Conservation (phyloP, 1,284 basidiomycete species). For the Porphyrellus sp. region DNA sequence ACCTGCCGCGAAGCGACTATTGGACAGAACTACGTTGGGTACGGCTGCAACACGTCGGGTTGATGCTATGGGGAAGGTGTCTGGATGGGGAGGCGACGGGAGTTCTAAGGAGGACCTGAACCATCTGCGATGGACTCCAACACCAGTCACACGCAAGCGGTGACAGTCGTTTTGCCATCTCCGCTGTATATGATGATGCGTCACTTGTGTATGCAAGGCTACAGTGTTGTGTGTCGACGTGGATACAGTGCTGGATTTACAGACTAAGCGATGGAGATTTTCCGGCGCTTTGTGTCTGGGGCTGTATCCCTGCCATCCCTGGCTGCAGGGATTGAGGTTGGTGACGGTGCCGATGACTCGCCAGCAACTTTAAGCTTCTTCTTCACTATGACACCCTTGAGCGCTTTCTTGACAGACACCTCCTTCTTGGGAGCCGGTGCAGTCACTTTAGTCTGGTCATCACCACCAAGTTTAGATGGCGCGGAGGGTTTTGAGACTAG, state of each 20-base stretch:
- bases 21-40: slow-evolving; percentile 67
- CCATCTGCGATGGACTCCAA: slow-evolving; percentile 77
- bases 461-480: slow-evolving; percentile 19
- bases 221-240: slow-evolving; percentile 11
- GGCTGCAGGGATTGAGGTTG: slow-evolving; percentile 8
- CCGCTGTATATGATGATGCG: neutral
- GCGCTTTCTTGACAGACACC: slow-evolving; percentile 45
- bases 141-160: slow-evolving; percentile 43
- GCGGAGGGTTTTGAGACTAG: slow-evolving; percentile 17
- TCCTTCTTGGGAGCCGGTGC: slow-evolving; percentile 45
- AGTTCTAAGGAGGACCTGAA: slow-evolving; percentile 56
- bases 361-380: slow-evolving; percentile 52
- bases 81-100: slow-evolving; percentile 54
- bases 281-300: slow-evolving; percentile 54
- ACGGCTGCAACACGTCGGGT: slow-evolving; percentile 60
- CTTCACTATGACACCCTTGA: slow-evolving; percentile 79
- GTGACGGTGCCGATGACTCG: slow-evolving; percentile 21
- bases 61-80: slow-evolving; percentile 62
- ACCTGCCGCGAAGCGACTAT: slow-evolving; percentile 72
- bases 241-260: slow-evolving; percentile 13
- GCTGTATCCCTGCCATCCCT: slow-evolving; percentile 23
- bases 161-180: slow-evolving; percentile 11
- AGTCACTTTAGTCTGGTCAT: slow-evolving; percentile 24
- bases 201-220: slow-evolving; percentile 12
- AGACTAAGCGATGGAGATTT: slow-evolving; percentile 38